Conservation (phyloP, 305 asterid genomes). For the Fraxinus latifolia region DNA sequence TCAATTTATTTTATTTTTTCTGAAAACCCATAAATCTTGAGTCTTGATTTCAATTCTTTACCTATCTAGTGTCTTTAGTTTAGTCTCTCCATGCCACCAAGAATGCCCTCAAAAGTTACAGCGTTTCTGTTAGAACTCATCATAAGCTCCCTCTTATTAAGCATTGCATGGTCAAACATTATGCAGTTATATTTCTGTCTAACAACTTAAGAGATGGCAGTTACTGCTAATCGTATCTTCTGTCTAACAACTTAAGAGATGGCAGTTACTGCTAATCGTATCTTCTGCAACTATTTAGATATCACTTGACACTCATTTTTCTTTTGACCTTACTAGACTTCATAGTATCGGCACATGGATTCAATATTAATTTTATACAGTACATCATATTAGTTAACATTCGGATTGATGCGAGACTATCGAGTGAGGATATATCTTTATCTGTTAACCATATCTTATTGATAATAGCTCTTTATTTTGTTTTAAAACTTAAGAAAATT, state of each 20-base stretch:
- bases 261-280: not conserved
- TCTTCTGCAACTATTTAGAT: not conserved
- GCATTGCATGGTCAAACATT: not conserved
- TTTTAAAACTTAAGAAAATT: not conserved
- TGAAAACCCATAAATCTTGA: not conserved
- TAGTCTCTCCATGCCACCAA: not conserved
- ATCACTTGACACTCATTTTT: not conserved
- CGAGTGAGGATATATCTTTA: not conserved
- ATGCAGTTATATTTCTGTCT: not conserved
- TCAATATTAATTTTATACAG: not conserved
- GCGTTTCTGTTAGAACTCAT: not conserved
- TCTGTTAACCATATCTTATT: not conserved
- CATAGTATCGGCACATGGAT: not conserved
- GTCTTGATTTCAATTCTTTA: not conserved
- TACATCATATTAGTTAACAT: not conserved
- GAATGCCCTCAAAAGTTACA: constrained; percentile 2
- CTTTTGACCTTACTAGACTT: not conserved
- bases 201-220: not conserved
- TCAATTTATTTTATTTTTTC: not conserved
- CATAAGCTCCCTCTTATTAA: not conserved
- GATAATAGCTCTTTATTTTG: not conserved
- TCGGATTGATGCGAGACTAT: not conserved
- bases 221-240: not conserved
- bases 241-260: not conserved
- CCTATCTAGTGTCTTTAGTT: not conserved